These are phyloP conservation scores for Lactarius sanguifluus DNA, from an alignment of 768 basidiomycete species.

Conservation along the genomic window DNA sequence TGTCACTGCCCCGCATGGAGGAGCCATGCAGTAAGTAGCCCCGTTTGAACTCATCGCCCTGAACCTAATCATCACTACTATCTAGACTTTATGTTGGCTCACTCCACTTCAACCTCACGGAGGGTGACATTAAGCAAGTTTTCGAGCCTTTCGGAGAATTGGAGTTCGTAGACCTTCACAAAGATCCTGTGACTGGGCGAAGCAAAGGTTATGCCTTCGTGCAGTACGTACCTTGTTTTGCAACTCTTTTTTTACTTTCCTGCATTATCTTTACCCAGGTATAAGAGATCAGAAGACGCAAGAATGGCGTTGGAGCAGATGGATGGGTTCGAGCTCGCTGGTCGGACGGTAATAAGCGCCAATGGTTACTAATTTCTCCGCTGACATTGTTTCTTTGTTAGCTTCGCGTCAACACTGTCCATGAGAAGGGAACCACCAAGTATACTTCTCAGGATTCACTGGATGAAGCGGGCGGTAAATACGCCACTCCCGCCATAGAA, in stretches of 20 bases:
- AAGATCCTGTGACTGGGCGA: conserved; percentile 90
- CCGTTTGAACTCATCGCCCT: conserved; percentile 32
- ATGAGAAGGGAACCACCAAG: conserved; percentile 80
- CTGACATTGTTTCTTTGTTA: conserved; percentile 36
- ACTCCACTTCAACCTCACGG: conserved; percentile 93
- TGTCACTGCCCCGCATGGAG: conserved; percentile 67
- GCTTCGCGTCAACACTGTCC: conserved; percentile 90
- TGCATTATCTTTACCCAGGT: conserved; percentile 45
- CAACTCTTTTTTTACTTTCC: not conserved
- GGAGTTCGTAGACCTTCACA: conserved; percentile 97
- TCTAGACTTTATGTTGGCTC: conserved; percentile 93
- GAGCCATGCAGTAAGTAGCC: conserved; percentile 73
- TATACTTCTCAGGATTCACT: conserved; percentile 77
- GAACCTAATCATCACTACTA: conserved; percentile 18
- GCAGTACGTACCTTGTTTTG: conserved; percentile 56
- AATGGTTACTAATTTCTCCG: conserved; percentile 24
- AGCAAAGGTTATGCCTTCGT: conserved; percentile 99
- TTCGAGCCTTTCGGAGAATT: conserved; percentile 98
- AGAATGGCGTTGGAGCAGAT: conserved; percentile 97
- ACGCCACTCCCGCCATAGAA: not conserved
- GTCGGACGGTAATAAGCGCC: conserved; percentile 68
- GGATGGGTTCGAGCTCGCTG: conserved; percentile 98
- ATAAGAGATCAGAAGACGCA: conserved; percentile 89
- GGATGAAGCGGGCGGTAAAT: conserved; percentile 85
- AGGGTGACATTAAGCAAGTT: conserved; percentile 97